phyloP scores from a whole-genome alignment of 225 moss, liverwort and hornwort species.

The Antitrichia curtipendula region DNA sequence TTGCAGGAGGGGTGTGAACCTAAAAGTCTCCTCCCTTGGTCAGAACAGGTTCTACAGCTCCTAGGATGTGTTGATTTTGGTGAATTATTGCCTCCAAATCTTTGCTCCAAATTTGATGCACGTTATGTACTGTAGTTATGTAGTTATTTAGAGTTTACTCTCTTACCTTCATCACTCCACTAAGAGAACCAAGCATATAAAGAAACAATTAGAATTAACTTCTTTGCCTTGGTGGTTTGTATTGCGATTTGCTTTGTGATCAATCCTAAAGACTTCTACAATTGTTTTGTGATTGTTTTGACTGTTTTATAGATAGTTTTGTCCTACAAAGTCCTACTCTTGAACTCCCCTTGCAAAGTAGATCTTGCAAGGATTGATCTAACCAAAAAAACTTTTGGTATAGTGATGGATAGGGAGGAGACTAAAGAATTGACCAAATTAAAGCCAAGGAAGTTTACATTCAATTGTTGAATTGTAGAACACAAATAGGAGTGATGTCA shows the following conservation, averaged over 20 bases:
- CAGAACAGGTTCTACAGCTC: background rate
- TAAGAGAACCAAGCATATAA: background rate
- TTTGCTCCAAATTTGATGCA: background rate
- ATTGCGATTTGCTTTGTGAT: background rate
- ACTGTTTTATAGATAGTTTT: background rate
- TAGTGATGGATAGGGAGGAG: too few species aligned
- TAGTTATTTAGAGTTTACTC: background rate
- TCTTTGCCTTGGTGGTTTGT: background rate
- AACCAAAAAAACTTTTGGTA: background rate
- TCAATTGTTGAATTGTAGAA: too few species aligned
- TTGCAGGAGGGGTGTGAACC: background rate
- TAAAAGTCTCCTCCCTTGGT: background rate
- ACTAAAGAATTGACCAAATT: background rate
- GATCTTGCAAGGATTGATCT: background rate
- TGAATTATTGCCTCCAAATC: background rate
- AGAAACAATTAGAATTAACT: background rate
- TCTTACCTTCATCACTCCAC: background rate
- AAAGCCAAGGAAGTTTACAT: too few species aligned
- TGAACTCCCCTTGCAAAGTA: background rate
- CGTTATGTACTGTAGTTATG: too few species aligned
- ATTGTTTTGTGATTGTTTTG: background rate
- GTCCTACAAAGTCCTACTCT: background rate
- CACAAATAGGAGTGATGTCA: background rate
- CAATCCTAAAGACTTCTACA: too few species aligned
- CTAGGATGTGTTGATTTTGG: background rate